Evolutionary conservation across 2,329 filamentous ascomycete species (phyloP), one percentile per base, ranked within the genome.

Genomic region (Dendryphion nanum): DNA sequence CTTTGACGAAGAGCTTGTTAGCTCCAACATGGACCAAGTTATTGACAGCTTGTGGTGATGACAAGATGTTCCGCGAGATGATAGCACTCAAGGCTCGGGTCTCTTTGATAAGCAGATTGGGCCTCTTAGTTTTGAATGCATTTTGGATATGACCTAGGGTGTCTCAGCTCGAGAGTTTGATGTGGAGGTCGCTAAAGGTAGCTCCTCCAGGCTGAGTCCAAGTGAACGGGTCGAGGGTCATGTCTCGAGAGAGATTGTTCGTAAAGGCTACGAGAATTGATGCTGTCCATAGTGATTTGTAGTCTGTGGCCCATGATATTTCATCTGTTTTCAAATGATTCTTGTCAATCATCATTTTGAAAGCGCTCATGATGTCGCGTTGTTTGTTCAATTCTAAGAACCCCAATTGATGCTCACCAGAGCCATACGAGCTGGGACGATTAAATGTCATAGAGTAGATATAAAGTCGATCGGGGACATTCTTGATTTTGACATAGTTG

Each of bases 1-100:
- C 35, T 17, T 47, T 48, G 17, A 49, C 34, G 30, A 50, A 57
- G 44, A 48, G 51, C 17, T 49, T 51, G 38, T 51, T 56, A 4
- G 44, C 44, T 18, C 29, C 18, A 19, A 48, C 35, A n/a, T n/a
- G n/a, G n/a, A n/a, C n/a, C n/a, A n/a, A n/a, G n/a, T n/a, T n/a
- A n/a, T n/a, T n/a, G n/a, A n/a, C n/a, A n/a, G n/a, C n/a, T n/a
- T n/a, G n/a, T n/a, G n/a, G n/a, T n/a, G n/a, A n/a, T 19, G 18
- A 30, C 14, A 42, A 13, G 15, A 24, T 19, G 16, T 31, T 26
- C 4, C 21, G 30, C 5, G 4, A 5, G 18, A 51, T n/a, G n/a
- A n/a, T n/a, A n/a, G n/a, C n/a, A n/a, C n/a, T n/a, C n/a, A n/a
- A n/a, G n/a, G n/a, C n/a, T n/a, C n/a, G n/a, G n/a, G n/a, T n/a